A percentile compares a stretch with the other conserved stretches of the same genome.
Conservation (phyloP, 768 basidiomycete genomes). For the Boletus eberwhitei region DNA sequence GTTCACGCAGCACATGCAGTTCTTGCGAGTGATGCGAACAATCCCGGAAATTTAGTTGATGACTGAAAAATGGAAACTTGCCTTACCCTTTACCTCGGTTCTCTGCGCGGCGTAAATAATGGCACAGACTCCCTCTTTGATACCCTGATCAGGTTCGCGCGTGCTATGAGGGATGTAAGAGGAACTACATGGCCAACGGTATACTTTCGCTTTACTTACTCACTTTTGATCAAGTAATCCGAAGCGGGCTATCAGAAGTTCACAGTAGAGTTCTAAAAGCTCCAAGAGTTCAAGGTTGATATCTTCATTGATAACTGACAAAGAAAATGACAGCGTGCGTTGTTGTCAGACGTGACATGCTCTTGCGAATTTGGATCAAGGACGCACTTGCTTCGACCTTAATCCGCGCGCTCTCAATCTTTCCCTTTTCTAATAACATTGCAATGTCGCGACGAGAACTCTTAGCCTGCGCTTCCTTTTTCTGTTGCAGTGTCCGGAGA, state of each 20-base stretch:
- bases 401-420: slow-evolving; percentile 80
- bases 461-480: slow-evolving; percentile 86
- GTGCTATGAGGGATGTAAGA: slow-evolving; percentile 40
- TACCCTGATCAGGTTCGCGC: slow-evolving; percentile 83
- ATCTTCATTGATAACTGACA: slow-evolving; percentile 77
- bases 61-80: background rate
- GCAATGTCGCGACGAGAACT: slow-evolving; percentile 76
- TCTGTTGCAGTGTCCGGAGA: slow-evolving; percentile 82
- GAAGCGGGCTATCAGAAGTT: slow-evolving; percentile 90
- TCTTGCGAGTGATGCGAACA: slow-evolving; percentile 43
- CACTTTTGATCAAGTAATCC: slow-evolving; percentile 88
- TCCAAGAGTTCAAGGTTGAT: slow-evolving; percentile 86
- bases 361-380: slow-evolving; percentile 2
- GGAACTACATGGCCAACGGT: slow-evolving; percentile 5
- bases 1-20: slow-evolving; percentile 84
- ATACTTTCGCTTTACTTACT: slow-evolving; percentile 22
- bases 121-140: slow-evolving; percentile 81
- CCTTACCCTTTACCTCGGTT: slow-evolving; percentile 81
- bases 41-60: slow-evolving; percentile 1
- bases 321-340: slow-evolving; percentile 8
- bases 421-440: slow-evolving; percentile 70
- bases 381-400: slow-evolving; percentile 79
- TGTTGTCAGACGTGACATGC: slow-evolving; percentile 13
- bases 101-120: slow-evolving; percentile 90
- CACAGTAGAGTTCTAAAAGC: slow-evolving; percentile 90